These are phyloP conservation scores for Pyricularia sp. DNA, from an alignment of 2,329 filamentous ascomycete genomes.

Conservation along the genomic window DNA sequence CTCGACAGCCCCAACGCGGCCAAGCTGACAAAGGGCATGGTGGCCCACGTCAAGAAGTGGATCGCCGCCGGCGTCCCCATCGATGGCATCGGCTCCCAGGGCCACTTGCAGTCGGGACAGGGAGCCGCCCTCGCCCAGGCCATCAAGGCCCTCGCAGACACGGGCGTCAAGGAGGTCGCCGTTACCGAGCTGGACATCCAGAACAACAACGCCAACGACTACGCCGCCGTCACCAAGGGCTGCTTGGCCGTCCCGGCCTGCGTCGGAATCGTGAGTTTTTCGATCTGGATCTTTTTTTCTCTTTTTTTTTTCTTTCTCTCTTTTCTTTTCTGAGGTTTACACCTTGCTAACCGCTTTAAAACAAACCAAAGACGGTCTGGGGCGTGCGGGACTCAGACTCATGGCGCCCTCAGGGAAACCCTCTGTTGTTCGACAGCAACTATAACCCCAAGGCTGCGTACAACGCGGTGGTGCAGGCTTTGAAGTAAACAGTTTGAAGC, in stretches of 20 bases:
- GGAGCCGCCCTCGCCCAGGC: slow-evolving; percentile 36
- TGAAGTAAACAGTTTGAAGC: slow-evolving; percentile 9
- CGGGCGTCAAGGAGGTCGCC: slow-evolving; percentile 45
- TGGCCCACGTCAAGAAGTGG: slow-evolving; percentile 54
- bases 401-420: slow-evolving; percentile 39
- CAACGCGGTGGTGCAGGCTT: slow-evolving; percentile 30
- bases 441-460: slow-evolving; percentile 44
- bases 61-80: slow-evolving; percentile 51
- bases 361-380: neutral
- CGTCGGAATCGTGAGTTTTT: slow-evolving; percentile 37
- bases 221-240: slow-evolving; percentile 45
- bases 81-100: slow-evolving; percentile 54
- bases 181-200: slow-evolving; percentile 62
- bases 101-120: slow-evolving; percentile 38
- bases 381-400: slow-evolving; percentile 27
- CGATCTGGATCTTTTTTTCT: no score
- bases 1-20: slow-evolving; percentile 49
- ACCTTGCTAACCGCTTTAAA: neutral
- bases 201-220: slow-evolving; percentile 44
- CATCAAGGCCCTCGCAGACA: slow-evolving; percentile 40
- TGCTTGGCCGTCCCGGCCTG: slow-evolving; percentile 51
- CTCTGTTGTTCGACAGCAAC: slow-evolving; percentile 43
- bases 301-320: no score
- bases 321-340: neutral
- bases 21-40: slow-evolving; percentile 47